These are phyloP conservation scores for Phoenix roebelenii DNA, from an alignment of 176 grass and related monocot species.

Conservation along the genomic window DNA sequence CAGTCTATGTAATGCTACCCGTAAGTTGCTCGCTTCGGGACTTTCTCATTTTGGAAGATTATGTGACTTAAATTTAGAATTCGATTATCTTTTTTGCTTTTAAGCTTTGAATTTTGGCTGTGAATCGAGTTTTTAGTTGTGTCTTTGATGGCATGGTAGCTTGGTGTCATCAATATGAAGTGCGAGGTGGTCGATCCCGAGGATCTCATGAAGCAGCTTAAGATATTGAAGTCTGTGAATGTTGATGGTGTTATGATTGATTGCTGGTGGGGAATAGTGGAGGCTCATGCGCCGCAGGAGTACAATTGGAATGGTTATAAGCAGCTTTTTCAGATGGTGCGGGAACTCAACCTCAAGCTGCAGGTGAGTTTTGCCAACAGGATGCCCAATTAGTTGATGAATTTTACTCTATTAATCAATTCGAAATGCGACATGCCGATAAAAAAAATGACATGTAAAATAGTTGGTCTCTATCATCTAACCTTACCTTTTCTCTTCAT, in stretches of 20 bases:
- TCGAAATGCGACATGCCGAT: too few relatives aligned
- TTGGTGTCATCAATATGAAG: constrained; percentile 39
- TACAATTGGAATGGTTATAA: constrained; percentile 82
- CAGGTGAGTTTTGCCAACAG: constrained; percentile 32
- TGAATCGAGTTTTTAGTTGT: neutral
- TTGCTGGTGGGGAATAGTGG: constrained; percentile 91
- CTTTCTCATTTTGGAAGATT: neutral
- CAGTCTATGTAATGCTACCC: constrained; percentile 81
- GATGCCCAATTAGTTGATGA: too few relatives aligned
- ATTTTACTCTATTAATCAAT: too few relatives aligned
- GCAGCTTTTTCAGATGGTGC: constrained; percentile 60
- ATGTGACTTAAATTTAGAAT: neutral
- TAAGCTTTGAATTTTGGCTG: neutral
- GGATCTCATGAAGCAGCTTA: constrained; percentile 43
- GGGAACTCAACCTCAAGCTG: constrained; percentile 62
- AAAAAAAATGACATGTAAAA: too few relatives aligned
- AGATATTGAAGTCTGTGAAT: constrained; percentile 47
- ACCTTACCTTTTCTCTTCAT: neutral
- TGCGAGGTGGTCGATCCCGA: constrained; percentile 57
- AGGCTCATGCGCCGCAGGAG: constrained; percentile 40
- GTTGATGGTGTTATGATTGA: constrained; percentile 90
- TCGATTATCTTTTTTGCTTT: neutral
- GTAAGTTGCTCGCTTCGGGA: constrained; percentile 17
- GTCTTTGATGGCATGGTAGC: constrained; percentile 17
- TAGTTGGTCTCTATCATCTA: too few relatives aligned